phyloP scores from a whole-genome alignment of 371 early-diverging fungal species.

The Blakeslea trispora region DNA sequence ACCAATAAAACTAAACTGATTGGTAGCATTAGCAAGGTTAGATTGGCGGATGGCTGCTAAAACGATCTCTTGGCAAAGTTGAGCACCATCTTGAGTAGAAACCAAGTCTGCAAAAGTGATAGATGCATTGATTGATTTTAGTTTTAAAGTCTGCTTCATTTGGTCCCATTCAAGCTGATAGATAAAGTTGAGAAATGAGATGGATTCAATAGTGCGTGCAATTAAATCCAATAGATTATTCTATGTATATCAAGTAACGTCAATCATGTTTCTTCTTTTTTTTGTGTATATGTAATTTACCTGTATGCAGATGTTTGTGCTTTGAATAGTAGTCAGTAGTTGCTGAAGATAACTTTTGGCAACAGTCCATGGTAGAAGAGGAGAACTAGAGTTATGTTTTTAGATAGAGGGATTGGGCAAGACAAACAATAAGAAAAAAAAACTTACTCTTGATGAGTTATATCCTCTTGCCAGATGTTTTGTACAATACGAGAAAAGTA shows the following conservation, averaged over 20 bases:
- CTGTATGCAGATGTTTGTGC: not conserved
- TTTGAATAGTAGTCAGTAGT: not conserved
- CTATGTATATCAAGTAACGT: not conserved
- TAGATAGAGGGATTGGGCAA: not conserved
- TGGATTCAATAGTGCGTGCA: constrained; percentile 2
- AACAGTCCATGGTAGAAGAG: no score
- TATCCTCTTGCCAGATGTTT: constrained; percentile 10
- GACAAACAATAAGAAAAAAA: no score
- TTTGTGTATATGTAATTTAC: no score
- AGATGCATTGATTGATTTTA: not conserved
- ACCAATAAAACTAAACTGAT: constrained; percentile 1
- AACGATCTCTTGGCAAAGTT: constrained; percentile 5
- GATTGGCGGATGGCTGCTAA: constrained; percentile 6
- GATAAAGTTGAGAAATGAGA: constrained; percentile 8
- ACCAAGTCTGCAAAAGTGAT: constrained; percentile 12
- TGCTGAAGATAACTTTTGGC: not conserved
- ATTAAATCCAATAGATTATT: not conserved
- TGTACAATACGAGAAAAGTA: constrained; percentile 5
- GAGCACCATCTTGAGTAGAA: constrained; percentile 18
- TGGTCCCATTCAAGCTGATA: constrained; percentile 8
- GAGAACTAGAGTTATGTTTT: not conserved
- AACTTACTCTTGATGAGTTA: constrained; percentile 9
- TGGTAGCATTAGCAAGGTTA: not conserved
- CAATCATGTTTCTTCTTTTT: not conserved
- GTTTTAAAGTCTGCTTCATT: not conserved